Evolutionary conservation across 2,329 filamentous ascomycete genomes (phyloP).

Genomic region (Pseudocercospora cruenta): DNA sequence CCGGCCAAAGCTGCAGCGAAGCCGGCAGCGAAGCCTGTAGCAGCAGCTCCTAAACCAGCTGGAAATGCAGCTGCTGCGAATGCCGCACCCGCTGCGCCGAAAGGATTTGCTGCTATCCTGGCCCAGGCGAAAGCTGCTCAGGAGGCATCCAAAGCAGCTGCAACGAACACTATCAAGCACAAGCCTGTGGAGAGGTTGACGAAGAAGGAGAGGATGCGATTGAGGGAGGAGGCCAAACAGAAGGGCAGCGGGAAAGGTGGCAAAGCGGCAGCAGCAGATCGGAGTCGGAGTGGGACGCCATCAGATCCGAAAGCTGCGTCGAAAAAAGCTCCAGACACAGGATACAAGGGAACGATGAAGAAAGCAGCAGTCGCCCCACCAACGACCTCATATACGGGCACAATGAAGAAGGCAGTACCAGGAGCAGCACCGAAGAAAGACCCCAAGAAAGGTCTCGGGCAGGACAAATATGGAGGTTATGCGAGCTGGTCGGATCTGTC

Average conservation of each 20-base stretch:
- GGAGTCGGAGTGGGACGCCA: constrained; percentile 35
- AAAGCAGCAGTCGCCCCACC: constrained; percentile 26
- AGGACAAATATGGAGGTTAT: constrained; percentile 44
- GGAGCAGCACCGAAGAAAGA: constrained; percentile 43
- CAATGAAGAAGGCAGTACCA: constrained; percentile 48
- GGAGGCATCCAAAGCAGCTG: constrained; percentile 59
- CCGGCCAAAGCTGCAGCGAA: constrained; percentile 21
- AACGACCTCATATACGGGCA: constrained; percentile 47
- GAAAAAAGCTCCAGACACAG: constrained; percentile 39
- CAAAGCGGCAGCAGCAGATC: constrained; percentile 30
- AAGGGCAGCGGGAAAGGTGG: constrained; percentile 44
- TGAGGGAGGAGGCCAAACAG: constrained; percentile 46
- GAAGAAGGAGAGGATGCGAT: constrained; percentile 56
- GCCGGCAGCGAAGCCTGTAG: constrained; percentile 1
- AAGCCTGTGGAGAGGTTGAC: constrained; percentile 70
- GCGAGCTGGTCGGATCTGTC: constrained; percentile 44
- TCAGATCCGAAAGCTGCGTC: constrained; percentile 25
- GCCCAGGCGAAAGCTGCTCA: constrained; percentile 71
- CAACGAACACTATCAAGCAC: constrained; percentile 72
- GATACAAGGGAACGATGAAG: constrained; percentile 49
- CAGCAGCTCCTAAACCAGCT: constrained; percentile 16
- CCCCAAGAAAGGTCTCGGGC: constrained; percentile 38
- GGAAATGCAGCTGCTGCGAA: constrained; percentile 14
- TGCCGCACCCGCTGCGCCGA: constrained; percentile 55
- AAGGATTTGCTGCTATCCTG: constrained; percentile 74